Evolutionary conservation across 495 filamentous ascomycete genomes (phyloP).

Genomic region (Hyaloscypha hepaticicola): DNA sequence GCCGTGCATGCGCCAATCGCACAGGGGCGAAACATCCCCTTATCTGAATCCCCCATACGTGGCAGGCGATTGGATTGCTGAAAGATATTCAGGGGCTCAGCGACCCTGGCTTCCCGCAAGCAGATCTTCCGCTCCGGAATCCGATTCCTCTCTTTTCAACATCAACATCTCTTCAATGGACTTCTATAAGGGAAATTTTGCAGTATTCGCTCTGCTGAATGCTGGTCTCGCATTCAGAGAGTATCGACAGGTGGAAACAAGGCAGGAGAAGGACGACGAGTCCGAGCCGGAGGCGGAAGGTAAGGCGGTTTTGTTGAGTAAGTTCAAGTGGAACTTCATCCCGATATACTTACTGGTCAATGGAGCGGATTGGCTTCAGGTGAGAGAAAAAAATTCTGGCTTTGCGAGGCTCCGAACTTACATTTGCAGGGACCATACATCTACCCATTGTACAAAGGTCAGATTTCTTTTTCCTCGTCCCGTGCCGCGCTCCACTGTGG

Average conservation of each 20-base stretch:
- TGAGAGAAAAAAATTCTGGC: constrained; percentile 21
- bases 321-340: constrained; percentile 41
- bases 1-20: neutral
- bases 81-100: neutral
- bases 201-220: constrained; percentile 23
- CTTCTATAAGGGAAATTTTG: constrained; percentile 32
- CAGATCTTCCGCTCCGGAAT: neutral
- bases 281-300: neutral
- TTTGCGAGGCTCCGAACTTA: constrained; percentile 13
- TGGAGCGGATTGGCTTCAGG: constrained; percentile 55
- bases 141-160: neutral
- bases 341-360: constrained; percentile 48
- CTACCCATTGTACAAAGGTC: constrained; percentile 50
- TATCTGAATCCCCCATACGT: neutral
- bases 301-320: neutral
- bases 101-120: neutral
- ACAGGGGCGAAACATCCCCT: neutral
- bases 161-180: constrained; percentile 13
- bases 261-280: neutral
- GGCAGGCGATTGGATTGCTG: neutral
- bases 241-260: constrained; percentile 7
- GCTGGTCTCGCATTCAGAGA: constrained; percentile 23
- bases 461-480: neutral
- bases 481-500: neutral
- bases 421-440: constrained; percentile 47